A percentile compares a stretch with the other conserved stretches of the same genome.
These are phyloP conservation scores for Pythium biforme DNA, from an alignment of 352 stramenopile genomes.

Conservation along the genomic window DNA sequence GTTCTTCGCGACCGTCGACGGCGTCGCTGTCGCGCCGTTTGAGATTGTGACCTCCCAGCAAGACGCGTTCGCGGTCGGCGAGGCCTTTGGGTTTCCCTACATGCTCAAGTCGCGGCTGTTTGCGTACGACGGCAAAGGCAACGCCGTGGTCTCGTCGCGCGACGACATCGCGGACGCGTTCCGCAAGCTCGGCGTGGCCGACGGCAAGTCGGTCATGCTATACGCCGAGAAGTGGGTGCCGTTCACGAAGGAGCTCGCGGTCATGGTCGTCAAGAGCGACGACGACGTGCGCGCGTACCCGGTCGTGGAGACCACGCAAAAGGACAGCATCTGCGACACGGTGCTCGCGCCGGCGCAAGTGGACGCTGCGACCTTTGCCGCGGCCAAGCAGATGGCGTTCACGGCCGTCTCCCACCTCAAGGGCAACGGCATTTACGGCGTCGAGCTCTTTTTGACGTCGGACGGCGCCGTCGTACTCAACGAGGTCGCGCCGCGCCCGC, in stretches of 20 bases:
- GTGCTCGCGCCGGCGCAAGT: conserved; percentile 92
- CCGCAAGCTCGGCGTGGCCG: conserved; percentile 59
- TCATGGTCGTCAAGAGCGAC: conserved; percentile 94
- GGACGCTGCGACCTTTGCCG: conserved; percentile 31
- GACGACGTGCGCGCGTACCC: conserved; percentile 90
- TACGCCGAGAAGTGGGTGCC: conserved; percentile 98
- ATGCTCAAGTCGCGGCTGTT: conserved; percentile 97
- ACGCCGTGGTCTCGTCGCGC: conserved; percentile 89
- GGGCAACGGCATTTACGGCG: conserved; percentile 93
- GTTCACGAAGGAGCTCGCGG: conserved; percentile 95
- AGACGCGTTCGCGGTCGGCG: conserved; percentile 43
- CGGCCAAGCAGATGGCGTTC: conserved; percentile 59
- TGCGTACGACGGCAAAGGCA: conserved; percentile 97
- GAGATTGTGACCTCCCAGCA: conserved; percentile 42
- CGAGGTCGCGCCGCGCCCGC: conserved; percentile 95
- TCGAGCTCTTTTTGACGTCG: conserved; percentile 96
- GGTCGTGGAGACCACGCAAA: conserved; percentile 96
- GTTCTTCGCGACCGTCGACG: conserved; percentile 53
- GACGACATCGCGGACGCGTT: conserved; percentile 87
- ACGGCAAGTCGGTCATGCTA: conserved; percentile 30
- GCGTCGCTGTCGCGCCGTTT: conserved; percentile 58
- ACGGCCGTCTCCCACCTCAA: conserved; percentile 75
- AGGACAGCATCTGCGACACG: conserved; percentile 97
- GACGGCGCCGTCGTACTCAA: conserved; percentile 92
- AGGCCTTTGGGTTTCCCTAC: conserved; percentile 92